phyloP scores from a whole-genome alignment of 2,329 filamentous ascomycete genomes.

The Aspergillus sp. region DNA sequence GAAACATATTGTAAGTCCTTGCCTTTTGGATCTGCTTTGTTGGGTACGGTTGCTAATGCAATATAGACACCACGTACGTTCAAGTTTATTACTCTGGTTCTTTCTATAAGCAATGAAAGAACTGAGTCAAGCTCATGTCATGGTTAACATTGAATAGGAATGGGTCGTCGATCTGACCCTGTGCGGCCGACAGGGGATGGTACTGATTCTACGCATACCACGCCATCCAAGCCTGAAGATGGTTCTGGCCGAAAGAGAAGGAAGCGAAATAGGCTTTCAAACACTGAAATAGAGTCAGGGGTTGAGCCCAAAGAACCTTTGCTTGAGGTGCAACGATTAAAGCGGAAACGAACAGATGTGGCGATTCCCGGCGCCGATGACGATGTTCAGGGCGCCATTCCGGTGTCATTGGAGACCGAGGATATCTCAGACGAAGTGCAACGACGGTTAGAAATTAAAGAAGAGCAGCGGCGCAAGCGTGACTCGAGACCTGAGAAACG shows the following conservation, averaged over 20 bases:
- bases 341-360: constrained; percentile 25
- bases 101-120: no score
- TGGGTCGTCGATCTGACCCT: neutral
- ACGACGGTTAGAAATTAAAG: constrained; percentile 43
- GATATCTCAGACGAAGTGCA: constrained; percentile 50
- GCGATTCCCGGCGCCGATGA: constrained; percentile 21
- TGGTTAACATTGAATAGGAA: neutral
- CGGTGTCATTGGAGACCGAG: constrained; percentile 37
- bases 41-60: neutral
- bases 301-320: neutral
- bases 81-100: neutral
- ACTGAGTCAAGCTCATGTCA: no score
- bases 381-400: constrained; percentile 23
- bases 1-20: constrained; percentile 34
- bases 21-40: neutral
- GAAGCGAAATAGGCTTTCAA: constrained; percentile 21
- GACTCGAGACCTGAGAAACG: constrained; percentile 33
- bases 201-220: neutral
- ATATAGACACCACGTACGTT: constrained; percentile 8
- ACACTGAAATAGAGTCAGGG: constrained; percentile 12
- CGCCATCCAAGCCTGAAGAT: neutral
- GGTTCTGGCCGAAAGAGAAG: constrained; percentile 8
- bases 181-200: neutral
- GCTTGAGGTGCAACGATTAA: constrained; percentile 10
- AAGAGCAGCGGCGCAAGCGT: constrained; percentile 35